Conservation (phyloP, 176 grass and related monocot species). For the Aegilops speltoides region DNA sequence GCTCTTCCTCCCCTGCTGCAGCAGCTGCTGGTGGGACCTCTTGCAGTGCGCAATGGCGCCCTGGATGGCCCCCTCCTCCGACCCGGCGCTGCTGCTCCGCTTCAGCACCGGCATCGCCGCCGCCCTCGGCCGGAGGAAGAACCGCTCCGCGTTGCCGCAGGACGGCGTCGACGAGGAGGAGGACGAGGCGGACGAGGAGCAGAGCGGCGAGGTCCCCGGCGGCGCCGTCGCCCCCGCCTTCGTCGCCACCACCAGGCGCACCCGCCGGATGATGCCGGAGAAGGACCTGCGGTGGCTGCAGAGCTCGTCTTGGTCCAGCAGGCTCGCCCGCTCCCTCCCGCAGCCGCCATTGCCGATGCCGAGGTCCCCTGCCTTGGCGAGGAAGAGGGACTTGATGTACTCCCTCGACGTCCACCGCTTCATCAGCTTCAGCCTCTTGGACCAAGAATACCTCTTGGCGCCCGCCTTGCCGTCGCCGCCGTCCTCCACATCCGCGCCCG, state of each 20-base stretch:
- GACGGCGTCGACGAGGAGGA: slow-evolving; percentile 51
- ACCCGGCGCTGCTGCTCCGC: slow-evolving; percentile 69
- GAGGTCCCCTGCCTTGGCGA: slow-evolving; percentile 30
- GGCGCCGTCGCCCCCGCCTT: slow-evolving; percentile 17
- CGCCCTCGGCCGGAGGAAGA: slow-evolving; percentile 21
- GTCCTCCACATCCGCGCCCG: not conserved
- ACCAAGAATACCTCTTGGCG: slow-evolving; percentile 63
- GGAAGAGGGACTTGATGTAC: slow-evolving; percentile 76
- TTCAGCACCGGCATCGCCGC: slow-evolving; percentile 29
- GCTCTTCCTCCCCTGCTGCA: slow-evolving; percentile 47
- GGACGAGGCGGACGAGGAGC: slow-evolving; percentile 29
- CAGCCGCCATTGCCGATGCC: not conserved
- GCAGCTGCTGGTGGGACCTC: slow-evolving; percentile 51
- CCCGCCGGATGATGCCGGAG: slow-evolving; percentile 76
- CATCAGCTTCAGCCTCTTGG: slow-evolving; percentile 67
- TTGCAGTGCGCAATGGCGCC: slow-evolving; percentile 98
- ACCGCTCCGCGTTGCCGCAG: slow-evolving; percentile 34
- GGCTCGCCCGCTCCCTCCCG: slow-evolving; percentile 20
- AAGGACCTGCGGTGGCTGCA: slow-evolving; percentile 75
- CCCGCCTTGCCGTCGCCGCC: not conserved
- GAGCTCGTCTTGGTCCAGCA: slow-evolving; percentile 42
- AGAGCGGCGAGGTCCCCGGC: slow-evolving; percentile 41
- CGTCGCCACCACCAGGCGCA: slow-evolving; percentile 42
- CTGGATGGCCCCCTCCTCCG: slow-evolving; percentile 80
- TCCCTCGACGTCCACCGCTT: slow-evolving; percentile 75